Evolutionary conservation across 1,284 basidiomycete genomes (phyloP).

Genomic region (Austroboletus novae-zelandiae): DNA sequence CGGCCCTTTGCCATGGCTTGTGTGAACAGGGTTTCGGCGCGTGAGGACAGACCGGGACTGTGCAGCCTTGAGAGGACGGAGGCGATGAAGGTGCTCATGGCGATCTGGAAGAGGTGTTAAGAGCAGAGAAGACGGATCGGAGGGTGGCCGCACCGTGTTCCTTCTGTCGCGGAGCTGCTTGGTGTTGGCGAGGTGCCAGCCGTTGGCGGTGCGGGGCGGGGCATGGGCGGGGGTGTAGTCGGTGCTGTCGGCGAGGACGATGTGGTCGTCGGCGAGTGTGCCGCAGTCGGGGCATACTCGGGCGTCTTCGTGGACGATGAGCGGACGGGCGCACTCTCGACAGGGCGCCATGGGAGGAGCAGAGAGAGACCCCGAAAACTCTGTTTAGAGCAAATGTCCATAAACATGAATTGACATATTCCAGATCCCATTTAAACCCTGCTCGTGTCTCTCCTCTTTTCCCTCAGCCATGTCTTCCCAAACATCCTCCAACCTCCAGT

Average conservation of each 20-base stretch:
- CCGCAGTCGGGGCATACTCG: conserved; percentile 64
- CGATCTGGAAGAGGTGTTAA: conserved; percentile 41
- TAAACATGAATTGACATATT: too few species aligned
- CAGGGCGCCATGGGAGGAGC: conserved; percentile 39
- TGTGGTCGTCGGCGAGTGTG: conserved; percentile 58
- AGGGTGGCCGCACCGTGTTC: conserved; percentile 45
- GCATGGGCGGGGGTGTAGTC: conserved; percentile 37
- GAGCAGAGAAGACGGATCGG: background rate
- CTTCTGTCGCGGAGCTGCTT: conserved; percentile 58
- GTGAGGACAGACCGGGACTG: conserved; percentile 53
- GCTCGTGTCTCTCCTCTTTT: conserved; percentile 9
- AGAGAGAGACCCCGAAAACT: conserved; percentile 25
- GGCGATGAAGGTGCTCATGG: conserved; percentile 59
- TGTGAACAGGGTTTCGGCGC: conserved; percentile 63
- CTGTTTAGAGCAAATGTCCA: conserved; percentile 11
- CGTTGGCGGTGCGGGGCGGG: conserved; percentile 37
- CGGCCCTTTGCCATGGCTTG: conserved; percentile 54
- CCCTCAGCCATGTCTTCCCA: conserved; percentile 42
- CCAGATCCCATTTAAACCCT: too few species aligned
- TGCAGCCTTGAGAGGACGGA: conserved; percentile 55
- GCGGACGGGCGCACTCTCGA: conserved; percentile 53
- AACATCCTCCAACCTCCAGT: conserved; percentile 38
- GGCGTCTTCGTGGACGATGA: conserved; percentile 55
- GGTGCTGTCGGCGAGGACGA: conserved; percentile 50
- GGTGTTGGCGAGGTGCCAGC: conserved; percentile 59